Conservation (phyloP, 495 filamentous ascomycete species). For the Aspergillus steynii region DNA sequence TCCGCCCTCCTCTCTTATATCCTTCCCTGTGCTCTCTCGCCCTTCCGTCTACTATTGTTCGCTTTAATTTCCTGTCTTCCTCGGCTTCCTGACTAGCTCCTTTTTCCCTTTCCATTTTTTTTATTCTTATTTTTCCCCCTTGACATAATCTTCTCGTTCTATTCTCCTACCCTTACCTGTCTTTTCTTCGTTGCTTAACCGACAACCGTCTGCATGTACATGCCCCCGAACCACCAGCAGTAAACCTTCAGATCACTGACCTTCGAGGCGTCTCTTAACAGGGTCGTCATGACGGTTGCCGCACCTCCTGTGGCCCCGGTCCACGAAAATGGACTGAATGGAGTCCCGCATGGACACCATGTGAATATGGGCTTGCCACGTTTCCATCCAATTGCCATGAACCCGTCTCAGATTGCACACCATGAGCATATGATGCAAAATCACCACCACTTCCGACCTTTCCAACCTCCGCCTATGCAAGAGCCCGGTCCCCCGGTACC, state of each 20-base stretch:
- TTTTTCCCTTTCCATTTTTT: background rate
- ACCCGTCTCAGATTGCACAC: constrained; percentile 39
- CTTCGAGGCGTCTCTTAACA: constrained; percentile 8
- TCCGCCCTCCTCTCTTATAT: constrained; percentile 15
- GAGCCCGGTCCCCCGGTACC: constrained; percentile 37
- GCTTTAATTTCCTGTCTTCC: background rate
- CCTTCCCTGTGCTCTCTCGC: constrained; percentile 1
- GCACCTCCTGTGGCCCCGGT: constrained; percentile 43
- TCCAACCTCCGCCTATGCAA: constrained; percentile 36
- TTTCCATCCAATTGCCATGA: constrained; percentile 51
- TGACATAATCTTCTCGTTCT: background rate
- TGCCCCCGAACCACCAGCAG: constrained; percentile 5
- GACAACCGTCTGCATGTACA: background rate
- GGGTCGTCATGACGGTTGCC: constrained; percentile 39
- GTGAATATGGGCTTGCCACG: constrained; percentile 39
- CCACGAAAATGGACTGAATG: constrained; percentile 39
- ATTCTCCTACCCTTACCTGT: constrained; percentile 3
- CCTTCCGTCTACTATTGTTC: background rate
- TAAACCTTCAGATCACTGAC: constrained; percentile 12
- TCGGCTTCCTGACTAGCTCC: background rate
- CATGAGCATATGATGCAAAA: constrained; percentile 41
- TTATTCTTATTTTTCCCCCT: background rate
- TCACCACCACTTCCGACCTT: constrained; percentile 42
- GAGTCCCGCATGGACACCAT: constrained; percentile 30
- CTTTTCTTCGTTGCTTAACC: background rate